Percentiles rank a stretch among this genome's conserved stretches.
These are phyloP conservation scores for Isoetes taiwanensis DNA, from an alignment of 75 land plant genomes.

Conservation along the genomic window DNA sequence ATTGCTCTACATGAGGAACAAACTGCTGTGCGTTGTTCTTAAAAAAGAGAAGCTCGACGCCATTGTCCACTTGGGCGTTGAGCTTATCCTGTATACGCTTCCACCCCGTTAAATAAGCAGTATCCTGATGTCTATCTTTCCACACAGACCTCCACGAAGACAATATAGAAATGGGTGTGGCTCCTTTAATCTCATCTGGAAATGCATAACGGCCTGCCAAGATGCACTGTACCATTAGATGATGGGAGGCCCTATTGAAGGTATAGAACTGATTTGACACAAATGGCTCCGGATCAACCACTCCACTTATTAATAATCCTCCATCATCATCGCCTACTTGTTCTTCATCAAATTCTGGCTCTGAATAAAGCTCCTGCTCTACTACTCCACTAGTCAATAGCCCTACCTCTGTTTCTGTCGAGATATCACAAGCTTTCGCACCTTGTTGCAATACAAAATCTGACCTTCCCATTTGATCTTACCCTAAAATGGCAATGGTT, in stretches of 20 bases:
- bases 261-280: slow-evolving; percentile 76
- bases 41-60: slow-evolving; percentile 39
- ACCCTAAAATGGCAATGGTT: no score
- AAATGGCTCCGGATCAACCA: slow-evolving; percentile 52
- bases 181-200: slow-evolving; percentile 57
- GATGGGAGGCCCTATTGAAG: slow-evolving; percentile 62
- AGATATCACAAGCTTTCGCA: no score
- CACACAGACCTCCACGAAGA: slow-evolving; percentile 64
- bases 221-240: slow-evolving; percentile 62
- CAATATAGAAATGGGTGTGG: slow-evolving; percentile 45
- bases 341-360: no score
- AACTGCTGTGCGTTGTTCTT: slow-evolving; percentile 56
- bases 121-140: slow-evolving; percentile 92
- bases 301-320: no score
- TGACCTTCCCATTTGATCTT: no score
- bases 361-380: no score
- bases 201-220: slow-evolving; percentile 38
- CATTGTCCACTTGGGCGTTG: slow-evolving; percentile 22
- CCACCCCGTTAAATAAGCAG: slow-evolving; percentile 80
- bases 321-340: no score
- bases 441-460: no score
- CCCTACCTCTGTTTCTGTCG: no score
- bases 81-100: slow-evolving; percentile 90
- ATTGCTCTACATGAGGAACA: slow-evolving; percentile 59
- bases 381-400: no score